Conservation (phyloP, 2,329 filamentous ascomycete genomes). For the Fusarium torreyae region DNA sequence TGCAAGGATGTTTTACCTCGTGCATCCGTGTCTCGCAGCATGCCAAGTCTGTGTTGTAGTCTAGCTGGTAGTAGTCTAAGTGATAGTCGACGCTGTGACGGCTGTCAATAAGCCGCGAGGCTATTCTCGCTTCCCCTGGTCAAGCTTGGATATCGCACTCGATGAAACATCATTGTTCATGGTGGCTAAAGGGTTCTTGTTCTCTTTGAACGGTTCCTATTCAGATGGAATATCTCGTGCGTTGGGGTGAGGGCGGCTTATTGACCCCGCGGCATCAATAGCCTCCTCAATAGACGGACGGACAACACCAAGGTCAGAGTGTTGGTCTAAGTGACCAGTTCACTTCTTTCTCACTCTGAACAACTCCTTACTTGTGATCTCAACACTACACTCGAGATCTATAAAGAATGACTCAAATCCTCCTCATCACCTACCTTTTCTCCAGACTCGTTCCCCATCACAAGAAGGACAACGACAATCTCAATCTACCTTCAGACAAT, state of each 20-base stretch:
- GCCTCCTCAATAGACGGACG: constrained; percentile 35
- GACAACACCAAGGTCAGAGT: constrained; percentile 14
- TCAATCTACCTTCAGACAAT: constrained; percentile 38
- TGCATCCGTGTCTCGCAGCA: constrained; percentile 14
- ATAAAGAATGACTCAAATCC: constrained; percentile 38
- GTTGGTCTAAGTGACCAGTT: constrained; percentile 4
- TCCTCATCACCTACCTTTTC: constrained; percentile 19
- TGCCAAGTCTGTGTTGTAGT: constrained; percentile 2
- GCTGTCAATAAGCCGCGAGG: constrained; percentile 30
- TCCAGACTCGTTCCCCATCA: constrained; percentile 47
- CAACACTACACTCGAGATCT: constrained; percentile 23
- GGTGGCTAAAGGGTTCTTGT: constrained; percentile 19
- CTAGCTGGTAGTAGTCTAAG: constrained; percentile 2
- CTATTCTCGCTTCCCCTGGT: not conserved
- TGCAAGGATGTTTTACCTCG: constrained; percentile 3
- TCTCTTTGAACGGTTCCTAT: constrained; percentile 11
- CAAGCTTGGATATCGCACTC: constrained; percentile 17
- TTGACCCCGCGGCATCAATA: constrained; percentile 39
- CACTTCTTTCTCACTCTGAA: constrained; percentile 2
- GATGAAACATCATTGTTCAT: not conserved
- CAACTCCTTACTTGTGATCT: not conserved
- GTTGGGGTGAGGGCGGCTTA: constrained; percentile 30
- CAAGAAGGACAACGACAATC: constrained; percentile 40
- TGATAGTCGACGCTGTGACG: not conserved
- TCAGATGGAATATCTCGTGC: constrained; percentile 8